Percentiles rank a stretch among this genome's conserved stretches.
Conservation (phyloP, 495 filamentous ascomycete species). For the Clohesyomyces aquaticus region DNA sequence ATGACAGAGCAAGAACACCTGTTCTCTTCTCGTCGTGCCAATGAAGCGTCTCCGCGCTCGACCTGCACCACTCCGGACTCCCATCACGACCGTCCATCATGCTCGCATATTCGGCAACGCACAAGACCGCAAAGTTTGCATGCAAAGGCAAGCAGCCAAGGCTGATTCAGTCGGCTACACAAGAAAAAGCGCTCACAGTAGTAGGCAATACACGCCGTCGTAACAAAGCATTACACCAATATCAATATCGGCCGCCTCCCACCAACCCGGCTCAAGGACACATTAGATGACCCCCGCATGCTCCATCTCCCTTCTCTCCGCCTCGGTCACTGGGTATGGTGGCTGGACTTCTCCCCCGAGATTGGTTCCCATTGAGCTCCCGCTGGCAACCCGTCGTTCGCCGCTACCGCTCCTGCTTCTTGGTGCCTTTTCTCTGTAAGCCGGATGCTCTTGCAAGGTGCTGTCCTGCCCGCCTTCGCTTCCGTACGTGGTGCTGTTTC, state of each 20-base stretch:
- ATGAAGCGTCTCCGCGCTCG: too few species aligned
- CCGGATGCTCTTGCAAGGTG: constrained; percentile 31
- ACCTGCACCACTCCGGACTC: too few species aligned
- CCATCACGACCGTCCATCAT: too few species aligned
- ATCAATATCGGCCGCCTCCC: not conserved
- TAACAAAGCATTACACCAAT: constrained; percentile 20
- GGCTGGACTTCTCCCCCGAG: constrained; percentile 26
- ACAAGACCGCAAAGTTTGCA: not conserved
- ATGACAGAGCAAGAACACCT: too few species aligned
- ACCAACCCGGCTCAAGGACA: not conserved
- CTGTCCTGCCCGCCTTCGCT: constrained; percentile 30
- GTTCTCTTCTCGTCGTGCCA: too few species aligned
- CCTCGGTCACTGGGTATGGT: constrained; percentile 36
- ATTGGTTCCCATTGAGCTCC: constrained; percentile 26
- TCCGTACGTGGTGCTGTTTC: constrained; percentile 19
- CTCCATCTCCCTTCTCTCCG: constrained; percentile 29
- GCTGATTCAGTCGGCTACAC: not conserved
- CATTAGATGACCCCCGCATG: constrained; percentile 28
- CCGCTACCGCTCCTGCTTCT: constrained; percentile 35
- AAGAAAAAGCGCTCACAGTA: not conserved
- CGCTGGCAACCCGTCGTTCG: constrained; percentile 28
- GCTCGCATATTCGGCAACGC: too few species aligned
- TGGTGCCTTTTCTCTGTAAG: constrained; percentile 36
- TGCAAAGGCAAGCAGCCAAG: not conserved
- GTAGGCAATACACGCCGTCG: constrained; percentile 22